phyloP scores from a whole-genome alignment of 2,329 filamentous ascomycete species.

The Cordyceps cicadae region DNA sequence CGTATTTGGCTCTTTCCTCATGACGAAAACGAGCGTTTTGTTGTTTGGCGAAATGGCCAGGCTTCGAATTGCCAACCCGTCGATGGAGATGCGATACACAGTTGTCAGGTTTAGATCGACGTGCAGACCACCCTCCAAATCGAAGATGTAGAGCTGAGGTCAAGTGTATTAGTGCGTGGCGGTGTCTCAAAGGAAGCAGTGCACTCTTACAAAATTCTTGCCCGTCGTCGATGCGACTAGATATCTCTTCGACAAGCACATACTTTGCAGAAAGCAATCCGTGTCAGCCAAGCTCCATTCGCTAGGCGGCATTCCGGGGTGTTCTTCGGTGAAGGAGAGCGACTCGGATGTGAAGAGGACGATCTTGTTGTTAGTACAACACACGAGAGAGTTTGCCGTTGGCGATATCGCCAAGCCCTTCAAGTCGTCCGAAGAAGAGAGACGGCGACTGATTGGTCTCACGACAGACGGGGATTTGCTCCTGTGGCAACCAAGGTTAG shows the following conservation, averaged over 20 bases:
- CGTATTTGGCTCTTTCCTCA: slow-evolving; percentile 9
- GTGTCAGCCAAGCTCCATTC: slow-evolving; percentile 12
- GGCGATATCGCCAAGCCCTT: slow-evolving; percentile 23
- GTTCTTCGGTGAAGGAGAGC: slow-evolving; percentile 5
- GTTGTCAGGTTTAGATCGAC: slow-evolving; percentile 14
- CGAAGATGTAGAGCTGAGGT: slow-evolving; percentile 17
- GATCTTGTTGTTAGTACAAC: slow-evolving; percentile 23
- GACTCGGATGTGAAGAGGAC: slow-evolving; percentile 20
- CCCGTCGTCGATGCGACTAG: slow-evolving; percentile 19
- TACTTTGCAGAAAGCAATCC: slow-evolving; percentile 17
- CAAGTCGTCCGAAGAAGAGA: slow-evolving; percentile 15
- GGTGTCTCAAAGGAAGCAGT: not conserved
- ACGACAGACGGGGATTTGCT: not conserved
- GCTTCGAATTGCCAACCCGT: slow-evolving; percentile 14
- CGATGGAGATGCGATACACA: slow-evolving; percentile 14
- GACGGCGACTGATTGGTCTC: slow-evolving; percentile 1
- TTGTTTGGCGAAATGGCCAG: slow-evolving; percentile 16
- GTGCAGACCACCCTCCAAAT: slow-evolving; percentile 15
- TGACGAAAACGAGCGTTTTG: slow-evolving; percentile 17
- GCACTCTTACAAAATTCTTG: slow-evolving; percentile 13
- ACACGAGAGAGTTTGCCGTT: slow-evolving; percentile 19
- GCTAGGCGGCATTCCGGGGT: not conserved
- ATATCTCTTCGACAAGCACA: slow-evolving; percentile 16
- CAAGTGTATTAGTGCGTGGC: not conserved
- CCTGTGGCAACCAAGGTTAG: not conserved